phyloP scores from a whole-genome alignment of 208 protist species.

The Trypanosoma boissoni region DNA sequence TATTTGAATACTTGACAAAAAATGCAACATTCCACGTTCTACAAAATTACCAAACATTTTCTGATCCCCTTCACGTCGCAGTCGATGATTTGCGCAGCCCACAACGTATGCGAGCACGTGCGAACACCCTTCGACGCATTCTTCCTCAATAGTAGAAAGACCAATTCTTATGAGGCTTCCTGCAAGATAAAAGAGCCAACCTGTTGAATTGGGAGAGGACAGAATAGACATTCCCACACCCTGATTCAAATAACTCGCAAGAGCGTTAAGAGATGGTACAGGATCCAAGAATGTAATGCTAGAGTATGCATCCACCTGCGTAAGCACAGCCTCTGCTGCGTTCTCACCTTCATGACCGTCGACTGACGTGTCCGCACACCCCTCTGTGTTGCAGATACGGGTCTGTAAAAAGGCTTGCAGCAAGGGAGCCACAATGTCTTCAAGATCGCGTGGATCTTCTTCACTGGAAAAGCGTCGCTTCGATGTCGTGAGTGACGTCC shows the following conservation, averaged over 20 bases:
- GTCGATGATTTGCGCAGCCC: conserved; percentile 60
- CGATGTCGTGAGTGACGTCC: conserved; percentile 58
- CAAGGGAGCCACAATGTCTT: conserved; percentile 44
- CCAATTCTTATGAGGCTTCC: conserved; percentile 51
- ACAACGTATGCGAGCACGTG: conserved; percentile 65
- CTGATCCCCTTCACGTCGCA: conserved; percentile 7
- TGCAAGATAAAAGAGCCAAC: conserved; percentile 80
- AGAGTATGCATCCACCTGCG: conserved; percentile 50
- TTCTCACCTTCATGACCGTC: conserved; percentile 42
- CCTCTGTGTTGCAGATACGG: conserved; percentile 29
- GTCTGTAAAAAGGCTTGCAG: conserved; percentile 47
- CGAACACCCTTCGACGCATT: conserved; percentile 36
- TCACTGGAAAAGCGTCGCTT: conserved; percentile 42
- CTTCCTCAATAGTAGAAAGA: conserved; percentile 43
- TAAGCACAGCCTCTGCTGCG: conserved; percentile 45
- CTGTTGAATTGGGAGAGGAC: conserved; percentile 48
- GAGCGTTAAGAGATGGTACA: conserved; percentile 35
- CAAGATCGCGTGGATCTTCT: conserved; percentile 35
- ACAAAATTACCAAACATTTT: conserved; percentile 47
- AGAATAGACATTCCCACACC: conserved; percentile 46
- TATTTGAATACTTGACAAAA: conserved; percentile 58
- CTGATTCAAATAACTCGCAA: conserved; percentile 52
- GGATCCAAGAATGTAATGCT: conserved; percentile 49
- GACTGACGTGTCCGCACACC: not conserved
- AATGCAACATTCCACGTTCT: conserved; percentile 67